phyloP scores from a whole-genome alignment of 208 protist species.

The Leishmania lainsoni region DNA sequence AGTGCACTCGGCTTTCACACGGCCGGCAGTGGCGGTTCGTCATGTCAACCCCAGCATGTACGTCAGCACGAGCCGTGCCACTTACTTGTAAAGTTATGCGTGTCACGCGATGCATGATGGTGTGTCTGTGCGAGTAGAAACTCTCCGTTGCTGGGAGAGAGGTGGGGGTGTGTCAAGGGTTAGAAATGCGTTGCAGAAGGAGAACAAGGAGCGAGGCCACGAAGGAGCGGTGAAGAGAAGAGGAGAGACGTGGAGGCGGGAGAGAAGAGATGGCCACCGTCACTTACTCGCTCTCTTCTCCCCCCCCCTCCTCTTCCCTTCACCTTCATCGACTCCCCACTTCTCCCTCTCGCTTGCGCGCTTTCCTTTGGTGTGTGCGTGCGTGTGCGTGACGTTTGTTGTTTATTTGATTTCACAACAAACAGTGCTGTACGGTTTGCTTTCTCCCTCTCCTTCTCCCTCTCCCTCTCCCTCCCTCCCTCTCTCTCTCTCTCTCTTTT shows the following conservation, averaged over 20 bases:
- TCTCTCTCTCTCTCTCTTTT: background rate
- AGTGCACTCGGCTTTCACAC: slow-evolving; percentile 19
- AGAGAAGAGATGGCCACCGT: background rate
- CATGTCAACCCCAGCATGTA: slow-evolving; percentile 72
- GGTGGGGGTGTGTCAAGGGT: too few relatives aligned
- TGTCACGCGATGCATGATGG: background rate
- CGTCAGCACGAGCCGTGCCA: slow-evolving; percentile 45
- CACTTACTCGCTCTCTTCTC: background rate
- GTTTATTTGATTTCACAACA: background rate
- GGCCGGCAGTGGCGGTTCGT: slow-evolving; percentile 25
- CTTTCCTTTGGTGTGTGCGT: background rate
- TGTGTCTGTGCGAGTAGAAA: background rate
- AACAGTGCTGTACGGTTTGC: background rate
- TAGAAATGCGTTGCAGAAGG: background rate
- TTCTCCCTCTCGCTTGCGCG: background rate
- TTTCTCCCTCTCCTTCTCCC: background rate
- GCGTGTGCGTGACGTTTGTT: too few relatives aligned
- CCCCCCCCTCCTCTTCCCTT: background rate
- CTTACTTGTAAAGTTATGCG: slow-evolving; percentile 26
- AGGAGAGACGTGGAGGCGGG: background rate
- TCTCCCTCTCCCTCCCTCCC: background rate
- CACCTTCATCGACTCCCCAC: background rate
- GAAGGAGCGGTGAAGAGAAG: background rate
- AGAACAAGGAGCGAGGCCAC: background rate
- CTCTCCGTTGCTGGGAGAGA: too few relatives aligned